phyloP scores from a whole-genome alignment of 306 rosid genomes.

The Rubus idaeus region DNA sequence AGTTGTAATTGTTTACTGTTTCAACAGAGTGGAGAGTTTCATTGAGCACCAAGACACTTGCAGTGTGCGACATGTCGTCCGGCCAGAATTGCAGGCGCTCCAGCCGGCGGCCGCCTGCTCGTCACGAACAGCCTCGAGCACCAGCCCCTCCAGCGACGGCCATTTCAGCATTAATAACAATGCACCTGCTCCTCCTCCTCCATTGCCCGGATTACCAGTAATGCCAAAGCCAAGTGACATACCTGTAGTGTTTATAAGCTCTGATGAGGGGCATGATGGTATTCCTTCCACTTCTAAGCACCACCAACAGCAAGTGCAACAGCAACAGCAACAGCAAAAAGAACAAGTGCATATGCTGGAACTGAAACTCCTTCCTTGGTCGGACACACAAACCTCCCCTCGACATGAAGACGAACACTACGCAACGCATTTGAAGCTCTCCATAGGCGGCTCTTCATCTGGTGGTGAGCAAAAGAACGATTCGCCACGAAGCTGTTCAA shows the following conservation, averaged over 20 bases:
- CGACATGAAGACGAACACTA: slow-evolving; percentile 33
- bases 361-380: slow-evolving; percentile 71
- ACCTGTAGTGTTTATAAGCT: slow-evolving; percentile 10
- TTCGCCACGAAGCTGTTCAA: not conserved
- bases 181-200: not conserved
- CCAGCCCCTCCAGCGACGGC: slow-evolving; percentile 77
- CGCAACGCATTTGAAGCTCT: slow-evolving; percentile 68
- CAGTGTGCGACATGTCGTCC: slow-evolving; percentile 41
- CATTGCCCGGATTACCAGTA: slow-evolving; percentile 43
- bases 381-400: slow-evolving; percentile 16
- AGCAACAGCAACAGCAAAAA: not conserved
- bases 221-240: slow-evolving; percentile 32
- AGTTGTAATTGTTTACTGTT: slow-evolving; percentile 8
- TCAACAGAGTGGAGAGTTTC: slow-evolving; percentile 88
- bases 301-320: not conserved
- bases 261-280: slow-evolving; percentile 17
- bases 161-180: slow-evolving; percentile 34
- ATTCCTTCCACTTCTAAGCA: slow-evolving; percentile 26
- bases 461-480: not conserved
- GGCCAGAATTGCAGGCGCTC: slow-evolving; percentile 54
- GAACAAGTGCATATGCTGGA: slow-evolving; percentile 44
- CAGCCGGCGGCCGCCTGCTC: slow-evolving; percentile 51
- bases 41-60: slow-evolving; percentile 97
- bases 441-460: slow-evolving; percentile 54
- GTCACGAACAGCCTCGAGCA: slow-evolving; percentile 77